phyloP scores from a whole-genome alignment of 148 eudicot genomes.

The Rhododendron simsii region DNA sequence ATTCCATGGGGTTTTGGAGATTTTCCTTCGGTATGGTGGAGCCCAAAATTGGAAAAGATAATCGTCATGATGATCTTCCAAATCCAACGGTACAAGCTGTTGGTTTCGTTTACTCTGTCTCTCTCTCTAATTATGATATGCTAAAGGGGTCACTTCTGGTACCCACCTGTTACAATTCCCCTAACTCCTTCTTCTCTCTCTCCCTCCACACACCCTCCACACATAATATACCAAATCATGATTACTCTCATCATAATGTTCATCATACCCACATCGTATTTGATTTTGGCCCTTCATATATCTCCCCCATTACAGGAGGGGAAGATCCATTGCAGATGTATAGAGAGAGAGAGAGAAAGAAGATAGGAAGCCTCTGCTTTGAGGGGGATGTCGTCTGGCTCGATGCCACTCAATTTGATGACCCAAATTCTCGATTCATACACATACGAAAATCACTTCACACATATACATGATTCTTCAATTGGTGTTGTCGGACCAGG shows the following conservation, averaged over 20 bases:
- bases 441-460: too few relatives aligned
- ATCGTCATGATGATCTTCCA: conserved; percentile 8
- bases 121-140: not conserved
- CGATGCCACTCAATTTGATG: conserved; percentile 21
- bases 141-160: conserved; percentile 5
- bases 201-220: not conserved
- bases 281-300: conserved; percentile 8
- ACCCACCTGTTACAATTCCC: not conserved
- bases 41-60: conserved; percentile 7
- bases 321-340: not conserved
- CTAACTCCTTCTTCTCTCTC: conserved; percentile 8
- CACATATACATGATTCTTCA: not conserved
- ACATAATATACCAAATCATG: conserved; percentile 20
- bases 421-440: not conserved
- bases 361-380: conserved; percentile 29
- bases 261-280: conserved; percentile 18
- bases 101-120: not conserved
- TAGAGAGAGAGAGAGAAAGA: not conserved
- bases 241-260: conserved; percentile 30
- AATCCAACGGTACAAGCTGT: not conserved
- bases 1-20: not conserved
- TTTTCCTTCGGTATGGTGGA: not conserved
- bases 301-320: not conserved
- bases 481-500: conserved; percentile 18
- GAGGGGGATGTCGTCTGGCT: conserved; percentile 57